Conservation (phyloP, 306 rosid genomes). For the Erythrophleum fordii region DNA sequence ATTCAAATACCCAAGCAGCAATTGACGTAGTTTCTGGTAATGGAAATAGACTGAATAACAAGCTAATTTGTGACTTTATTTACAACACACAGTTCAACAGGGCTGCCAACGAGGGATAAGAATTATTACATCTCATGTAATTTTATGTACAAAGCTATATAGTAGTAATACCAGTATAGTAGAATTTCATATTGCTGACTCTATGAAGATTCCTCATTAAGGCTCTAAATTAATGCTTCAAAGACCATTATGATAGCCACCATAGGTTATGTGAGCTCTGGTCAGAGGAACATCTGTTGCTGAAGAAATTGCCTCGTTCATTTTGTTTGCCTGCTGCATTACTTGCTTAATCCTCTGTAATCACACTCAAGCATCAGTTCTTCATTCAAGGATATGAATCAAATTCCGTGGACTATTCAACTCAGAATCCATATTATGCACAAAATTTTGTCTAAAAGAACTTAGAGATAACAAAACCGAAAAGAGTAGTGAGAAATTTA, state of each 20-base stretch:
- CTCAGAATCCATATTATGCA: neutral
- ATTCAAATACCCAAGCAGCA: neutral
- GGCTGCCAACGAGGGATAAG: constrained; percentile 9
- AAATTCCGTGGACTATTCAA: neutral
- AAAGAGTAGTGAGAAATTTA: constrained; percentile 28
- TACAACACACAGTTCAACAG: constrained; percentile 29
- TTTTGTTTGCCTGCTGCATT: constrained; percentile 49
- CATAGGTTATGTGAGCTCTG: constrained; percentile 59
- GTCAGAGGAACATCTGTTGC: constrained; percentile 50
- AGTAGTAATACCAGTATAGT: constrained; percentile 7
- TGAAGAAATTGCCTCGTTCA: constrained; percentile 59
- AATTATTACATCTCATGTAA: neutral
- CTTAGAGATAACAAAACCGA: neutral
- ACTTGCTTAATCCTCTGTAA: constrained; percentile 55
- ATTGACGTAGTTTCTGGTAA: neutral
- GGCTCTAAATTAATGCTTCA: constrained; percentile 1
- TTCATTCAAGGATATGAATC: neutral
- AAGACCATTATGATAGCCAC: constrained; percentile 56
- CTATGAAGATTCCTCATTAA: neutral
- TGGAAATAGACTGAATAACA: constrained; percentile 3
- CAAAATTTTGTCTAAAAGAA: neutral
- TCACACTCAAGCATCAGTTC: neutral
- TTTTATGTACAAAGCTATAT: constrained; percentile 39
- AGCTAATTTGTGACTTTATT: constrained; percentile 15
- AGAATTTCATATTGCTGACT: neutral